phyloP scores from a whole-genome alignment of 106 monocot species.

The Iris macrosiphon region DNA sequence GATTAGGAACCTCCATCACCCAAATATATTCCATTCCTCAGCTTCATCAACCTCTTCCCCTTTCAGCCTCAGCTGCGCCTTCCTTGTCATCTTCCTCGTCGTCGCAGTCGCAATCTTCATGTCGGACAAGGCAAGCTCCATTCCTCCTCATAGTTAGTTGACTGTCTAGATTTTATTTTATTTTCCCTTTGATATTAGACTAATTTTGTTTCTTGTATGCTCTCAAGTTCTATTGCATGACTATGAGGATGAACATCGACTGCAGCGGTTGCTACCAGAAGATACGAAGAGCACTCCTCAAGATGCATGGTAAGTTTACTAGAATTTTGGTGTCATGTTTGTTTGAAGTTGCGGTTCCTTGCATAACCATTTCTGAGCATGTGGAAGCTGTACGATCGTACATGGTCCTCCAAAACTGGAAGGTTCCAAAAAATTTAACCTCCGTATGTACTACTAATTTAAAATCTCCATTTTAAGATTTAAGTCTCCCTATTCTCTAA shows the following conservation, averaged over 20 bases:
- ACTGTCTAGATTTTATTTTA: neutral
- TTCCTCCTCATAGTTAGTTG: neutral
- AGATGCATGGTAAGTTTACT: conserved; percentile 55
- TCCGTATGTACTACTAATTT: no score
- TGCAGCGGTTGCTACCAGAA: conserved; percentile 79
- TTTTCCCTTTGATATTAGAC: neutral
- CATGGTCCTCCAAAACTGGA: no score
- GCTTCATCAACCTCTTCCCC: neutral
- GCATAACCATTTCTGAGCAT: no score
- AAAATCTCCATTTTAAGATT: no score
- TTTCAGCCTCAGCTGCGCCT: neutral
- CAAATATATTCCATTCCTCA: no score
- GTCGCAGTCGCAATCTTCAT: conserved; percentile 24
- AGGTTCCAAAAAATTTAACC: no score
- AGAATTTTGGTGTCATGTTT: neutral
- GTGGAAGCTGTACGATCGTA: no score
- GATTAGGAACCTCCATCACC: neutral
- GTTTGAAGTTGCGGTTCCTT: no score
- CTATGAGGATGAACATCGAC: conserved; percentile 86
- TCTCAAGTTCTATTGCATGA: conserved; percentile 78
- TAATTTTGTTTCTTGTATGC: neutral
- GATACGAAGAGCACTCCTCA: conserved; percentile 55
- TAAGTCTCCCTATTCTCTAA: no score
- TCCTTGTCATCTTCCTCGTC: neutral
- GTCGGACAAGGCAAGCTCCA: conserved; percentile 36